phyloP scores from a whole-genome alignment of 2,329 filamentous ascomycete genomes.

The Alternaria hordeiaustralica region DNA sequence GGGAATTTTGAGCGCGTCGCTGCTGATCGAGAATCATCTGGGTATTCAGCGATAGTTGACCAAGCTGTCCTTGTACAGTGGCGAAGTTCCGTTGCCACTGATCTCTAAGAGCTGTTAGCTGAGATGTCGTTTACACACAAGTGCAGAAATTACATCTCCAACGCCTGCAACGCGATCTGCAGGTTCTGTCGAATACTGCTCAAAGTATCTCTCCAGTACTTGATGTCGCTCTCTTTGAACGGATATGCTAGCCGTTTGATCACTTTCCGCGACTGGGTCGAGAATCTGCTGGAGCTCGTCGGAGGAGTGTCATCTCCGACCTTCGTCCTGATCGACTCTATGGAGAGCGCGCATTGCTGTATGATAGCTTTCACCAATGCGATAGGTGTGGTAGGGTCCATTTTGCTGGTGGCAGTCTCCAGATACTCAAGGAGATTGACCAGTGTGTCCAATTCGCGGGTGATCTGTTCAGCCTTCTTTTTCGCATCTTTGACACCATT shows the following conservation, averaged over 20 bases:
- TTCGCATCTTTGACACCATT: not conserved
- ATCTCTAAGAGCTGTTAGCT: not conserved
- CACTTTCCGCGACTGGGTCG: not conserved
- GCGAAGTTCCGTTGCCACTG: not conserved
- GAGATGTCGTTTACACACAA: rapidly evolving
- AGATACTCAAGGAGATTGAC: not conserved
- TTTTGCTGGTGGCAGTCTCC: not conserved
- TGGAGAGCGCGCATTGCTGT: not conserved
- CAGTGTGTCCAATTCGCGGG: not conserved
- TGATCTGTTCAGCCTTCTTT: not conserved
- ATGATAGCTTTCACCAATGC: not conserved
- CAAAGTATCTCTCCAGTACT: not conserved
- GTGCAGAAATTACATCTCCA: not conserved
- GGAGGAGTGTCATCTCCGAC: not conserved
- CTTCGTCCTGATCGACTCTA: not conserved
- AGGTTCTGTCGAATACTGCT: not conserved
- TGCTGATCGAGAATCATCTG: not conserved
- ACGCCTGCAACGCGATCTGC: not conserved
- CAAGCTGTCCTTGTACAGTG: not conserved
- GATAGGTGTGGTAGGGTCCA: not conserved
- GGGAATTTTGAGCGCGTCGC: not conserved
- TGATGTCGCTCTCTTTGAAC: not conserved
- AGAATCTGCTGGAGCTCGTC: not conserved
- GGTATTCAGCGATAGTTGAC: not conserved
- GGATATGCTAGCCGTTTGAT: not conserved